phyloP scores from a whole-genome alignment of 306 rosid species.

The Acacia confusa region DNA sequence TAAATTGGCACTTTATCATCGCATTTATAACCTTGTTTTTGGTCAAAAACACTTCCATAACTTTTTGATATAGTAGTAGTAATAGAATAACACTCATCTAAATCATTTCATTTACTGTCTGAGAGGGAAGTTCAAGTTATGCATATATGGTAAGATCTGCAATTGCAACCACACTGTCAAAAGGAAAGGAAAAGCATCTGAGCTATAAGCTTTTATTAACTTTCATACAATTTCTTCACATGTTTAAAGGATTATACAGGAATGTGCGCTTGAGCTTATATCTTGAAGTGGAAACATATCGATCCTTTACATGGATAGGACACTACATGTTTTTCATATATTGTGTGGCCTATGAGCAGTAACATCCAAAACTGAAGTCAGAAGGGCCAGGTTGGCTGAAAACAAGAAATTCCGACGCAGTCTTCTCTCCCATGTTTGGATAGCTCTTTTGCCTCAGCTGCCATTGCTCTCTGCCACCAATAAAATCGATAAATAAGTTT shows the following conservation, averaged over 20 bases:
- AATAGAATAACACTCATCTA: neutral
- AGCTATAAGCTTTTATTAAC: constrained; percentile 28
- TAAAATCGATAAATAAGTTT: neutral
- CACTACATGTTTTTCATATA: constrained; percentile 40
- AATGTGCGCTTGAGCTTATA: constrained; percentile 30
- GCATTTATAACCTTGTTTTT: neutral
- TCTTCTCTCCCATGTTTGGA: constrained; percentile 57
- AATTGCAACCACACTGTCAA: neutral
- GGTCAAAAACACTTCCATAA: neutral
- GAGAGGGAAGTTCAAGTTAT: neutral
- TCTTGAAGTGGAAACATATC: constrained; percentile 36
- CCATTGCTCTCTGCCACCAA: constrained; percentile 60
- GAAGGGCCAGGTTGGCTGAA: constrained; percentile 66
- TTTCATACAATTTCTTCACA: constrained; percentile 30
- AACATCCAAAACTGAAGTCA: constrained; percentile 54
- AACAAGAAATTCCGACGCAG: constrained; percentile 49
- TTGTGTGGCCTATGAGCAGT: constrained; percentile 40
- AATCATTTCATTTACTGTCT: neutral
- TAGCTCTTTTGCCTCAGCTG: constrained; percentile 56
- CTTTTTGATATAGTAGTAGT: neutral
- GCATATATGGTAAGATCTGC: constrained; percentile 13
- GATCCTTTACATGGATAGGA: constrained; percentile 19
- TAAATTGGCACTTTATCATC: neutral
- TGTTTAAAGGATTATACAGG: constrained; percentile 45
- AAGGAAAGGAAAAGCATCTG: neutral